Evolutionary conservation across 495 filamentous ascomycete genomes (phyloP).

Genomic region (Trichoderma reesei): DNA sequence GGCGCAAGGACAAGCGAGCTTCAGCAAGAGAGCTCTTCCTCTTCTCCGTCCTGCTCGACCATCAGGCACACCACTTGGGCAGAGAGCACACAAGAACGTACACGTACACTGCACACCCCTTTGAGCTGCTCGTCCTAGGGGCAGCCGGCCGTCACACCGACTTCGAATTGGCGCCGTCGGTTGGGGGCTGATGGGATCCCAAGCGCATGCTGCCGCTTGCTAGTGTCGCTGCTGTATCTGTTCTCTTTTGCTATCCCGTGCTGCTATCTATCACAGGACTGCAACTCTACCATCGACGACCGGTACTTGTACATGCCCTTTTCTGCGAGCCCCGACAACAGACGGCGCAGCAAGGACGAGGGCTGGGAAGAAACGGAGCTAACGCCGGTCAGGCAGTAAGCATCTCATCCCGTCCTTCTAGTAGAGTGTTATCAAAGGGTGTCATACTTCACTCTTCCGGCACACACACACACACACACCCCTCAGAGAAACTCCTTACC

Average conservation of each 20-base stretch:
- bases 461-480: neutral
- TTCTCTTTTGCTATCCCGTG: neutral
- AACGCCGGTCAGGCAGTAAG: neutral
- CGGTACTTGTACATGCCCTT: neutral
- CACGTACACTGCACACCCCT: neutral
- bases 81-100: too few relatives aligned
- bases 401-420: neutral
- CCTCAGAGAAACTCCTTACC: neutral
- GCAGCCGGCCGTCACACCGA: conserved; percentile 5
- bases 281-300: neutral
- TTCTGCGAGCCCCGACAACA: neutral
- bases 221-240: neutral
- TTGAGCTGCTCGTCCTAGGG: neutral
- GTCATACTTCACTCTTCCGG: too few relatives aligned
- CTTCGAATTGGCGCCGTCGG: neutral
- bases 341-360: neutral
- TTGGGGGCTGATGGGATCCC: neutral
- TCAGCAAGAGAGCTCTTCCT: too few relatives aligned
- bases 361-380: neutral
- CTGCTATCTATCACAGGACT: neutral
- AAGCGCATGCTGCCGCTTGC: neutral
- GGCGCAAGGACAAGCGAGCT: too few relatives aligned
- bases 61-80: too few relatives aligned
- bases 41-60: too few relatives aligned
- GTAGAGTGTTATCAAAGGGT: too few relatives aligned